Base-by-base conservation (phyloP, 2,329 filamentous ascomycete genomes). In the Fusarium redolens region DNA sequence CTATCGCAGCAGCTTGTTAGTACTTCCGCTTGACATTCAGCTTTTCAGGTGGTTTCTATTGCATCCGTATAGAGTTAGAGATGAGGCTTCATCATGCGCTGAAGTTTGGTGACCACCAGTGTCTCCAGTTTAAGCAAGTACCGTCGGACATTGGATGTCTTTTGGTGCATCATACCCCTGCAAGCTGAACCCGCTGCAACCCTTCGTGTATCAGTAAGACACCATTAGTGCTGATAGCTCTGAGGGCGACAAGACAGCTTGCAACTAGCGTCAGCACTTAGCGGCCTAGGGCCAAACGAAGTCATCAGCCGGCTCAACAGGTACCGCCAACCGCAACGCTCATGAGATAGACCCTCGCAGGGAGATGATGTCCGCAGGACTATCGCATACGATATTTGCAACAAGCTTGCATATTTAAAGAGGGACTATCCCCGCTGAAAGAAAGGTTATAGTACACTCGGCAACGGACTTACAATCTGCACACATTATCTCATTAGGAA, bases 91-190 rank as follows among this genome's bases (percentile, higher is more conserved):
- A 30, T 48, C 4, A 2, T 48, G 18, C 1, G 8, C 10, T 31
- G 0, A 15, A 4, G 2, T 6, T 9, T 15, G 6, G 18, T 2
- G 13, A 5, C 5, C 18, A 15, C 14, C 15, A n/a, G 28, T 4
- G 4, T 7, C 31, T 15, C 13, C 20, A 31, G 0, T n/a, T 22
- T 12, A 7, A 50, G 20, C 10, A 4, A 33, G 31, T 37, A 8
- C 22, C 17, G 48, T 52, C 48, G 31, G n/a, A 37, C 17, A 37
- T 15, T 13, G 17, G 31, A 37, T 8, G 17, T 37, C 48, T n/a
- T 25, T 15, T 13, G 12, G 48, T 20, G 31, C 17, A 7, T 37
- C 48, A 25, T 25, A 52, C 8, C 4, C 31, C 5, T 20, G 22
- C 31, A 37, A 15, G 12, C 12, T 51, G n/a, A 51, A 3, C 17